Percentiles rank a stretch among this genome's conserved stretches.
phyloP scores from a whole-genome alignment of 2,329 filamentous ascomycete species.

The Drechmeria coniospora region DNA sequence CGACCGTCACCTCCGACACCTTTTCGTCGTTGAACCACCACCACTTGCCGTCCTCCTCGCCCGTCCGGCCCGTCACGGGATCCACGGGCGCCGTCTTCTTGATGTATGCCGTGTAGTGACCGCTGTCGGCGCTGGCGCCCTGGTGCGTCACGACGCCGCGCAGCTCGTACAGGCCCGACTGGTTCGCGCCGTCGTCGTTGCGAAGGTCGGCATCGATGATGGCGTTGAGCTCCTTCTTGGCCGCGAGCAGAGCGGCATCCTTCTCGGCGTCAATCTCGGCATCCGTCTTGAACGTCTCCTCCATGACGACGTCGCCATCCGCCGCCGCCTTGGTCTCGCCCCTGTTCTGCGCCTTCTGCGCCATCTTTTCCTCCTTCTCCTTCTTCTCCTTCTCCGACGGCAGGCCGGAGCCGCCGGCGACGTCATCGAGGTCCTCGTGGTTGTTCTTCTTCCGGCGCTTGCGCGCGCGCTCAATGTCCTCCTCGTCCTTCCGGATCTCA shows the following conservation, averaged over 20 bases:
- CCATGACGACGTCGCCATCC: slow-evolving; percentile 61
- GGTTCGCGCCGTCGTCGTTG: slow-evolving; percentile 71
- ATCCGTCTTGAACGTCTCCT: slow-evolving; percentile 76
- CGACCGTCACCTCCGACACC: slow-evolving; percentile 77
- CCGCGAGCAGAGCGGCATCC: slow-evolving; percentile 54
- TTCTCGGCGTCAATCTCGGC: slow-evolving; percentile 82
- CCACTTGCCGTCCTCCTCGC: slow-evolving; percentile 84
- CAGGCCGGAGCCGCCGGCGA: slow-evolving; percentile 28
- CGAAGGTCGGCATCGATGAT: slow-evolving; percentile 61
- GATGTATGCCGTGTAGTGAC: slow-evolving; percentile 94
- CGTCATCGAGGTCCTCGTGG: slow-evolving; percentile 29
- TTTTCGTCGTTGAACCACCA: slow-evolving; percentile 99
- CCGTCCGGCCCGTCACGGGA: slow-evolving; percentile 58
- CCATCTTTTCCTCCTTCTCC: slow-evolving; percentile 33
- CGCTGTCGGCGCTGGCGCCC: slow-evolving; percentile 89
- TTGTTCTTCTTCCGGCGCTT: slow-evolving; percentile 71
- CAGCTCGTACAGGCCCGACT: slow-evolving; percentile 89
- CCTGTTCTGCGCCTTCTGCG: slow-evolving; percentile 30
- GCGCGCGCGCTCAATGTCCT: slow-evolving; percentile 78
- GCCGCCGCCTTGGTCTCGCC: slow-evolving; percentile 16
- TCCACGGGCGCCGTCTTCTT: slow-evolving; percentile 73
- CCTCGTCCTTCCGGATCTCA: slow-evolving; percentile 85
- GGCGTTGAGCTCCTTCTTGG: slow-evolving; percentile 76
- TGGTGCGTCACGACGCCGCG: slow-evolving; percentile 92
- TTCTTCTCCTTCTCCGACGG: slow-evolving; percentile 35